These are phyloP conservation scores for Silene vulgaris DNA, from an alignment of 179 eudicot species.

Conservation along the genomic window DNA sequence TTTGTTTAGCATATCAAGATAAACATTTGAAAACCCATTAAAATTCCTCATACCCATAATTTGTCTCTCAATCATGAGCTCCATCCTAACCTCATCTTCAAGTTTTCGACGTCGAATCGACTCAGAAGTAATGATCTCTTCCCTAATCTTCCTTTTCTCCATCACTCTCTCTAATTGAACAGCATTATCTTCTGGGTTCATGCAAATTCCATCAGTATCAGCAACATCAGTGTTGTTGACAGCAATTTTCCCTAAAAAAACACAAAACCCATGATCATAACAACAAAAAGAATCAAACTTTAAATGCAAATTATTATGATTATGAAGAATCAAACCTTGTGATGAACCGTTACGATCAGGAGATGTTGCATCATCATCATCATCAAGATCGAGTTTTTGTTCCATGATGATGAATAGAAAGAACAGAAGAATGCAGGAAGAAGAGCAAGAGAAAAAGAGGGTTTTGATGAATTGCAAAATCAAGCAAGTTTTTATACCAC, in stretches of 20 bases:
- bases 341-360: conserved; percentile 5
- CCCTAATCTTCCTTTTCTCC: conserved; percentile 21
- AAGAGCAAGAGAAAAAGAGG: neutral
- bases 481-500: neutral
- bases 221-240: neutral
- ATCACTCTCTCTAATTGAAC: conserved; percentile 15
- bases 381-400: neutral
- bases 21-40: conserved; percentile 19
- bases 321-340: conserved; percentile 19
- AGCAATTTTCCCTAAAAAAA: conserved; percentile 12
- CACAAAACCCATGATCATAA: neutral
- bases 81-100: conserved; percentile 23
- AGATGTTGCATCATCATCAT: neutral
- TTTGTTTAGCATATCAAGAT: conserved; percentile 6
- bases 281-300: neutral
- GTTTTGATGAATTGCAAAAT: neutral
- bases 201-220: neutral
- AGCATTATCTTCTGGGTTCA: conserved; percentile 6
- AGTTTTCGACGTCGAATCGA: conserved; percentile 5
- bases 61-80: conserved; percentile 20
- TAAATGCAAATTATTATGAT: neutral
- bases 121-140: conserved; percentile 21
- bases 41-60: conserved; percentile 23
- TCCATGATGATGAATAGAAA: conserved; percentile 3
- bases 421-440: neutral